Conservation (phyloP, 768 basidiomycete genomes). For the Saitozyma podzolica region DNA sequence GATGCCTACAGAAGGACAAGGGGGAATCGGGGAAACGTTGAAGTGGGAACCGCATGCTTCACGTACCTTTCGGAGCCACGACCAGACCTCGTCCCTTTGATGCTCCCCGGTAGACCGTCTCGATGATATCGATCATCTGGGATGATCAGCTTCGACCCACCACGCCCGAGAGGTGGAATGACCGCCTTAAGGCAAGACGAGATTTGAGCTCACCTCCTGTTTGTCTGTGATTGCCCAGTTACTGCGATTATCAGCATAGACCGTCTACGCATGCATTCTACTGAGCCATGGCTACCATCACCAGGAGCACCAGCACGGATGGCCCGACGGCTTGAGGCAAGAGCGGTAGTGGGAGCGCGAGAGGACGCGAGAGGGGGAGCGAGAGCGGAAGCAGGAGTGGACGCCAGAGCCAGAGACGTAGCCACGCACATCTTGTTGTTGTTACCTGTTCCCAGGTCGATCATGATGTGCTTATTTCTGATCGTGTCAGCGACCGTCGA, state of each 20-base stretch:
- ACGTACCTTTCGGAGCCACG: conserved; percentile 87
- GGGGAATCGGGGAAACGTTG: conserved; percentile 4
- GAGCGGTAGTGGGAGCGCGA: not conserved
- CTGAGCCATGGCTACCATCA: not conserved
- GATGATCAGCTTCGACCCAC: not conserved
- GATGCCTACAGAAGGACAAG: not conserved
- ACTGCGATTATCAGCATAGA: conserved; percentile 55
- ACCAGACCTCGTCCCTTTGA: conserved; percentile 97
- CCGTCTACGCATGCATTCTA: not conserved
- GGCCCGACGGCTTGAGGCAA: not conserved
- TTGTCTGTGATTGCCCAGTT: conserved; percentile 99
- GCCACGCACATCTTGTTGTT: conserved; percentile 92
- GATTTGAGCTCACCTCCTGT: conserved; percentile 69
- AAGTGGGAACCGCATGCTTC: conserved; percentile 1
- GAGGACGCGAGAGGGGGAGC: not conserved
- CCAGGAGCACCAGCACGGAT: not conserved
- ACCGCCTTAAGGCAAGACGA: too few relatives aligned
- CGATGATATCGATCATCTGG: conserved; percentile 94
- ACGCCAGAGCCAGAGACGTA: not conserved
- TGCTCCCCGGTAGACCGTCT: conserved; percentile 96
- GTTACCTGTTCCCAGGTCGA: conserved; percentile 98
- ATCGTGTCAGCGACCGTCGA: conserved; percentile 12
- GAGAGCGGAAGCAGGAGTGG: not conserved
- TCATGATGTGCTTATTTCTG: conserved; percentile 99
- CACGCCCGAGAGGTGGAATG: not conserved